These are phyloP conservation scores for Acarospora socialis DNA, from an alignment of 2,329 filamentous ascomycete species.

Conservation along the genomic window DNA sequence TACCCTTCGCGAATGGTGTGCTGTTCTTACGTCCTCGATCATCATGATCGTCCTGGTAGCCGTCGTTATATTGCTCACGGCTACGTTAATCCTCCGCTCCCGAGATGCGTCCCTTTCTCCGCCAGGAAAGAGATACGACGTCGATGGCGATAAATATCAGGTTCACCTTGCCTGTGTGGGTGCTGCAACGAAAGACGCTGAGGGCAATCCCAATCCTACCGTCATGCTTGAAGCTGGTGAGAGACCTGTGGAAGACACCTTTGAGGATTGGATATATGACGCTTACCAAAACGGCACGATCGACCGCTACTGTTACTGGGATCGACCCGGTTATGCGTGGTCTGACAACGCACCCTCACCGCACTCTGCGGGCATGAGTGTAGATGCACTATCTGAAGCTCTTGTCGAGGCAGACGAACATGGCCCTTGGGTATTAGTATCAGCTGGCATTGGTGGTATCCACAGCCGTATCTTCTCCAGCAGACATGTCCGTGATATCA, in stretches of 20 bases:
- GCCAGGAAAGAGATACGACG: conserved; percentile 62
- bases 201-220: conserved; percentile 52
- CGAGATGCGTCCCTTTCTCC: conserved; percentile 61
- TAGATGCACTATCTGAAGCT: conserved; percentile 76
- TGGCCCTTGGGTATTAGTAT: conserved; percentile 79
- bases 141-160: conserved; percentile 72
- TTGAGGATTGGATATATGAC: conserved; percentile 67
- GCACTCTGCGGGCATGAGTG: conserved; percentile 83
- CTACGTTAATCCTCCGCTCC: conserved; percentile 64
- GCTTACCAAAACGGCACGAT: conserved; percentile 70
- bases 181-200: conserved; percentile 42
- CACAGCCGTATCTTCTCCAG: conserved; percentile 86
- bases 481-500: conserved; percentile 59
- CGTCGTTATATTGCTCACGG: conserved; percentile 60
- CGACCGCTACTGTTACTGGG: conserved; percentile 82
- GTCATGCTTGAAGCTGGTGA: conserved; percentile 78
- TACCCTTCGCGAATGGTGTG: conserved; percentile 69
- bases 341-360: conserved; percentile 87
- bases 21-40: conserved; percentile 60
- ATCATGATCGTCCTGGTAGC: conserved; percentile 54
- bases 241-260: conserved; percentile 58
- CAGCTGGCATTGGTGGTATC: conserved; percentile 73
- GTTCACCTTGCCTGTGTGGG: conserved; percentile 78
- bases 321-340: conserved; percentile 81
- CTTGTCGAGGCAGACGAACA: conserved; percentile 65